These are phyloP conservation scores for Cladosporium velox DNA, from an alignment of 2,329 filamentous ascomycete species.

Conservation along the genomic window DNA sequence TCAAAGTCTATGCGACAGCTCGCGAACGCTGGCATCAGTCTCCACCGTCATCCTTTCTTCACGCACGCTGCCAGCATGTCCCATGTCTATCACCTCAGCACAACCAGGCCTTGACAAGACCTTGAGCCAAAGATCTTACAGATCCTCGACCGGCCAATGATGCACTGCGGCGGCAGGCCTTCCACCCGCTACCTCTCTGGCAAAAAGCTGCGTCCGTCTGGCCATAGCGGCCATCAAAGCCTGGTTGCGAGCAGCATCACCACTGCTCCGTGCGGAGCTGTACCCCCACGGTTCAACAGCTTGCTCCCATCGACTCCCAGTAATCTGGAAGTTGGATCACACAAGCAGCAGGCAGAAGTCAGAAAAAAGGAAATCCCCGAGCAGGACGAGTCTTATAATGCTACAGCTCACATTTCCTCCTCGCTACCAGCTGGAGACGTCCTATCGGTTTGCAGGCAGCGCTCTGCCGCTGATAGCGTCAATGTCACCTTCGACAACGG, in stretches of 20 bases:
- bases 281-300: background rate
- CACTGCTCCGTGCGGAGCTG: conserved; percentile 11
- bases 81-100: conserved; percentile 8
- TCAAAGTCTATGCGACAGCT: conserved; percentile 5
- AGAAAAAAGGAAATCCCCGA: background rate
- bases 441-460: background rate
- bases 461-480: background rate
- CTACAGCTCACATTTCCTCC: conserved; percentile 9
- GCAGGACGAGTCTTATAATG: background rate
- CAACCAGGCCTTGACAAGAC: background rate
- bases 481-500: background rate
- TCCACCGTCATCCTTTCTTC: background rate
- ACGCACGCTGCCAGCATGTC: conserved; percentile 15
- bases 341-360: conserved; percentile 14
- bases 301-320: background rate
- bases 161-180: conserved; percentile 8
- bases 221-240: conserved; percentile 5
- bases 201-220: conserved; percentile 11
- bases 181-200: conserved; percentile 12
- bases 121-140: conserved; percentile 8
- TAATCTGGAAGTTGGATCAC: background rate
- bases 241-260: conserved; percentile 10
- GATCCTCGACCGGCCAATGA: background rate
- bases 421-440: background rate
- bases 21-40: conserved; percentile 9